Conservation (phyloP, 2,329 filamentous ascomycete species). For the Scedosporium aurantiacum region DNA sequence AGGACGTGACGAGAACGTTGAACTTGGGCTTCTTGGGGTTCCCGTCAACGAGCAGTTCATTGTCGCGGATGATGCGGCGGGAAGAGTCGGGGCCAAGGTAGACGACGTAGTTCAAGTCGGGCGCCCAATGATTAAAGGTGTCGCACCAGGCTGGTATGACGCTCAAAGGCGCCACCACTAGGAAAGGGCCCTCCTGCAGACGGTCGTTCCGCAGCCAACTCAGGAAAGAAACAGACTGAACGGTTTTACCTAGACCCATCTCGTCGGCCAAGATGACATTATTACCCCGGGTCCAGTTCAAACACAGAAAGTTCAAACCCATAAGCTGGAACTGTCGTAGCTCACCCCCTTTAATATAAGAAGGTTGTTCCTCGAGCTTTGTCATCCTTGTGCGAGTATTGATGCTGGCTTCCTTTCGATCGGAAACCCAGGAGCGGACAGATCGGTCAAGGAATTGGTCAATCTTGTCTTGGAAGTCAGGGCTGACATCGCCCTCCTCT, state of each 20-base stretch:
- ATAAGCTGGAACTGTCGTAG: slow-evolving; percentile 88
- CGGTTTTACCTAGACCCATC: slow-evolving; percentile 97
- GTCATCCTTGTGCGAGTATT: slow-evolving; percentile 64
- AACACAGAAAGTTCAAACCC: slow-evolving; percentile 87
- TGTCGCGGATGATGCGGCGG: slow-evolving; percentile 76
- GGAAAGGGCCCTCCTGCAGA: slow-evolving; percentile 83
- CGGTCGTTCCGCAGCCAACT: slow-evolving; percentile 92
- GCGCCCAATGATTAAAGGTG: slow-evolving; percentile 93
- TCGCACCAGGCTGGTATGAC: slow-evolving; percentile 98
- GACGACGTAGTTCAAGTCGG: slow-evolving; percentile 92
- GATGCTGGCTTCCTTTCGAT: slow-evolving; percentile 64
- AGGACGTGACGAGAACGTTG: slow-evolving; percentile 94
- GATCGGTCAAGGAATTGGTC: slow-evolving; percentile 82
- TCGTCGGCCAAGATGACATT: slow-evolving; percentile 97
- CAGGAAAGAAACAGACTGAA: slow-evolving; percentile 93
- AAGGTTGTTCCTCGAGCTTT: slow-evolving; percentile 69
- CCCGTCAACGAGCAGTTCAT: slow-evolving; percentile 77
- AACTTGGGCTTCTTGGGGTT: slow-evolving; percentile 88
- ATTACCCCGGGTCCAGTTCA: slow-evolving; percentile 89
- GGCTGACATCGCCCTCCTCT: slow-evolving; percentile 58
- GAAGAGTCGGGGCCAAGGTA: slow-evolving; percentile 86
- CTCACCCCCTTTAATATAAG: slow-evolving; percentile 74
- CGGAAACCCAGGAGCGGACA: slow-evolving; percentile 68
- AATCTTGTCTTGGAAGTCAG: slow-evolving; percentile 77
- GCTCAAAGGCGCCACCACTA: slow-evolving; percentile 93